Conservation (phyloP, 2,329 filamentous ascomycete species). For the Neofusicoccum sp. region DNA sequence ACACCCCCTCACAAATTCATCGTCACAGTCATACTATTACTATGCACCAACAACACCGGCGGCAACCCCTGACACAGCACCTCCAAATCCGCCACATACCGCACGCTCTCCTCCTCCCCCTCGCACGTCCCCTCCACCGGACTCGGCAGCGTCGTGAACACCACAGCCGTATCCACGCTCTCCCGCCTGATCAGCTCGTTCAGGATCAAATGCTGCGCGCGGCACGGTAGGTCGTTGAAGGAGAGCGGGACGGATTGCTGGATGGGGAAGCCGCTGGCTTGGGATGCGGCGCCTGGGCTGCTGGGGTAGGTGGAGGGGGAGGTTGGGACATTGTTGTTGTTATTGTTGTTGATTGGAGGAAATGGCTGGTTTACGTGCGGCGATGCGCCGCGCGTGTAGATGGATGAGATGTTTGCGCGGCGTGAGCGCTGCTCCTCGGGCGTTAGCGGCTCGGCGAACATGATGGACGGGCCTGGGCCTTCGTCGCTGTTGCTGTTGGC, state of each 20-base stretch:
- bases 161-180: constrained; percentile 63
- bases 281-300: constrained; percentile 3
- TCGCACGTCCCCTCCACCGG: constrained; percentile 75
- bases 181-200: constrained; percentile 73
- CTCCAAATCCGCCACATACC: constrained; percentile 77
- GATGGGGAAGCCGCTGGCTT: constrained; percentile 53
- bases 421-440: constrained; percentile 23
- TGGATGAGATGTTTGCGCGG: neutral
- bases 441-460: constrained; percentile 60
- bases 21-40: constrained; percentile 88
- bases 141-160: constrained; percentile 83
- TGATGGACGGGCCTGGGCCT: constrained; percentile 69
- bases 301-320: constrained; percentile 4
- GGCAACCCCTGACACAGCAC: constrained; percentile 76
- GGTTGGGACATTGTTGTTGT: neutral
- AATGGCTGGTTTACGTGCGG: neutral
- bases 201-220: constrained; percentile 82
- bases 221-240: constrained; percentile 84
- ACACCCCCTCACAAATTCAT: constrained; percentile 60
- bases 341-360: neutral
- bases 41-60: constrained; percentile 77
- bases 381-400: constrained; percentile 15
- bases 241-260: constrained; percentile 69
- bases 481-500: constrained; percentile 52
- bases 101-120: constrained; percentile 69